phyloP scores from a whole-genome alignment of 306 rosid genomes.

The Carpinus viminea region DNA sequence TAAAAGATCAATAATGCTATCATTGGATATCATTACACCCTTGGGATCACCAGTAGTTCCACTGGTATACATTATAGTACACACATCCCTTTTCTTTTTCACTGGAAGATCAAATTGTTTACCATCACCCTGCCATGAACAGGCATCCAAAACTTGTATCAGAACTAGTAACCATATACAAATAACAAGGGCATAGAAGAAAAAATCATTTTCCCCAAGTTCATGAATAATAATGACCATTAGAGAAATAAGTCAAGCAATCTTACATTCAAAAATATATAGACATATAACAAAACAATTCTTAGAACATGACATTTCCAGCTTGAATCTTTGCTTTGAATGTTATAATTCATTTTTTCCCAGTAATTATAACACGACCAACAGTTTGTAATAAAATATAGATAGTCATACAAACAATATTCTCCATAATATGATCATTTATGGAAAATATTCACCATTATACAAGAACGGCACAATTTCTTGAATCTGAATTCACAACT shows the following conservation, averaged over 20 bases:
- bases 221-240: slow-evolving; percentile 17
- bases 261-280: neutral
- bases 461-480: slow-evolving; percentile 2
- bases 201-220: slow-evolving; percentile 5
- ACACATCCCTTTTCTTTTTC: slow-evolving; percentile 73
- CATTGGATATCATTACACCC: slow-evolving; percentile 90
- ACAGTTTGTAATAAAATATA: neutral
- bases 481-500: slow-evolving; percentile 13
- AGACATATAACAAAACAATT: slow-evolving; percentile 7
- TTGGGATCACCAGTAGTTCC: slow-evolving; percentile 99
- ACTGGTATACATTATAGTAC: slow-evolving; percentile 96
- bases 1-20: slow-evolving; percentile 73
- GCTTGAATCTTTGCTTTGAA: slow-evolving; percentile 3
- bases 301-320: slow-evolving; percentile 14
- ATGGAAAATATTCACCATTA: neutral
- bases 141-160: slow-evolving; percentile 34
- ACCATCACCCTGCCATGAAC: slow-evolving; percentile 56
- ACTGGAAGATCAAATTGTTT: slow-evolving; percentile 75
- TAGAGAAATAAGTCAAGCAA: slow-evolving; percentile 18
- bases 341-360: neutral
- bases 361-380: neutral
- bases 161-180: slow-evolving; percentile 29
- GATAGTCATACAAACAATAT: neutral
- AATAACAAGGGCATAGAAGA: slow-evolving; percentile 8
- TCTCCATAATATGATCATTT: slow-evolving; percentile 6